Percentiles rank a stretch among this genome's conserved stretches.
phyloP scores from a whole-genome alignment of 169 alveolate genomes.

The Cystoisospora suis region DNA sequence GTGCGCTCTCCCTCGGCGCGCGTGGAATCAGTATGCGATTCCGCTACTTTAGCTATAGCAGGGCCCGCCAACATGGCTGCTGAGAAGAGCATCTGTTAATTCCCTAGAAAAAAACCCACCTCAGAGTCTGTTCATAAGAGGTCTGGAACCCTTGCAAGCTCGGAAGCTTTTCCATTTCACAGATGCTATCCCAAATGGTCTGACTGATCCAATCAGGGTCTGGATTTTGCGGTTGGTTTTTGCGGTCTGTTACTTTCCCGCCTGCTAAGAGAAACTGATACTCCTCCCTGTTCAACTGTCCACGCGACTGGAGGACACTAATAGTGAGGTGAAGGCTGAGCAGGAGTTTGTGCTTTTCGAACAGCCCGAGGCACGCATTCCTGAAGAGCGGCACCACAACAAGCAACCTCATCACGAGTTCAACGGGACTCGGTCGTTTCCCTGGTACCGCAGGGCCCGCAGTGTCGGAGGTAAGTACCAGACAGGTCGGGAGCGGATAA shows the following conservation, averaged over 20 bases:
- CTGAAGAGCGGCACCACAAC: slow-evolving; percentile 27
- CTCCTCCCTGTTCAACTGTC: slow-evolving; percentile 83
- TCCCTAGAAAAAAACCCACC: slow-evolving; percentile 76
- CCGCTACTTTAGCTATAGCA: too few species aligned
- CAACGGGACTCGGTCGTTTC: too few species aligned
- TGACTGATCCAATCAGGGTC: slow-evolving; percentile 90
- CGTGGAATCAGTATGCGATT: too few species aligned
- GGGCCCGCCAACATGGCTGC: too few species aligned
- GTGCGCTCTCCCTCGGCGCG: too few species aligned
- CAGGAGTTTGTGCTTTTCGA: slow-evolving; percentile 92
- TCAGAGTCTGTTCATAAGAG: slow-evolving; percentile 87
- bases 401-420: too few species aligned
- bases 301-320: slow-evolving; percentile 80
- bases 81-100: too few species aligned
- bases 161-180: slow-evolving; percentile 85
- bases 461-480: too few species aligned
- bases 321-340: slow-evolving; percentile 88
- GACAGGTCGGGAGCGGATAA: too few species aligned
- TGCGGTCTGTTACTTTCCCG: slow-evolving; percentile 84
- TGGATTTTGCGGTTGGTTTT: slow-evolving; percentile 85
- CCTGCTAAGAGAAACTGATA: slow-evolving; percentile 89
- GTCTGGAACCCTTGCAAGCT: slow-evolving; percentile 86
- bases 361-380: slow-evolving; percentile 89
- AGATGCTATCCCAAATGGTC: slow-evolving; percentile 87
- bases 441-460: too few species aligned